Base-by-base conservation (phyloP, 805 yeast species). In the Jamesozyma lodderae region DNA sequence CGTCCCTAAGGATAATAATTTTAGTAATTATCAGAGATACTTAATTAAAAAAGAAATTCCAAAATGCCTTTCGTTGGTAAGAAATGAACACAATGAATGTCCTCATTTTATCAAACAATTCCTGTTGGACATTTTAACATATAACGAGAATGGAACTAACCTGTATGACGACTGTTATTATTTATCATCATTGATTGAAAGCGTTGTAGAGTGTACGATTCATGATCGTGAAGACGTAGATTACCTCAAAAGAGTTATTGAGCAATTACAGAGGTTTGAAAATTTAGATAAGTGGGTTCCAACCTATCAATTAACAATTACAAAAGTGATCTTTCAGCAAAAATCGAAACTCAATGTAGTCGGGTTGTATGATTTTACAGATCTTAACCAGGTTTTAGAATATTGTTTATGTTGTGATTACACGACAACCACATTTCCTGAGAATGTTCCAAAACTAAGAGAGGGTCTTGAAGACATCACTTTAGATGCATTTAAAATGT, bases 221-320 rank as follows among this genome's bases (percentile, higher is more conserved):
- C 46, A 51, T 2, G 62, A 62, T 30, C 60, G 53, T 16, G 52
- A 49, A 3, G 69, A 65, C 22, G 55, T 43, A 22, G 53, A 52
- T 3, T 75, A 71, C 48, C 53, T 74, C 2, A 47, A 55, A 3
- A 71, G 69, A 13, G 76, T 79, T 0, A 49, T 79, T 6, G 68
- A 70, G 6, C 96, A 88, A 52, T 66, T 92, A 33, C 75, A 79
- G 39, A 70, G 96, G 41, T 71, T 78, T 42, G 75, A 77, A 47
- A 77, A 87, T 44, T 69, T 92, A 62, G 97, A 90, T 52, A 77
- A 73, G 31, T 86, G 94, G 94, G 68, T 81, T 6, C 90, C 96
- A 1, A 79, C 95, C 0, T 76, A 73, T 44, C 79, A 55, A 28
- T 41, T 55, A 9, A 36, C 48, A 33, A 76, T 37, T 56, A 70